These are phyloP conservation scores for Podospora bellae-mahoneyi DNA, from an alignment of 495 filamentous ascomycete genomes.

Conservation along the genomic window DNA sequence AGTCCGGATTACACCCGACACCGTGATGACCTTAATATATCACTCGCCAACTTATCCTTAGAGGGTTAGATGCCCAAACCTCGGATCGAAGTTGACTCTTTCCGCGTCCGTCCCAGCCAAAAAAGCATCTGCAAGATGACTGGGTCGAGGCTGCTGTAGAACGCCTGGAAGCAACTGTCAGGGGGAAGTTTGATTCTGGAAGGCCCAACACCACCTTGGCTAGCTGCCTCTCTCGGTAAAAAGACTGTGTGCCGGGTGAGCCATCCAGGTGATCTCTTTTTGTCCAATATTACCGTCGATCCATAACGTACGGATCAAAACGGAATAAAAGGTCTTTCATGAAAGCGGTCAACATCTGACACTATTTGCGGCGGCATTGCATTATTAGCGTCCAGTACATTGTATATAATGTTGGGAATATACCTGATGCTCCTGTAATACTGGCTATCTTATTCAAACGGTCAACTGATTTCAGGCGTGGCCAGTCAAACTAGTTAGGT, in stretches of 20 bases:
- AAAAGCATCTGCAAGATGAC: background rate
- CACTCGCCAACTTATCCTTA: background rate
- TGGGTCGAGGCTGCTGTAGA: background rate
- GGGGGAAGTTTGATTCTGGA: background rate
- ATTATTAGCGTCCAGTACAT: background rate
- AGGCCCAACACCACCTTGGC: background rate
- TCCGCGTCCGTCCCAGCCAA: background rate
- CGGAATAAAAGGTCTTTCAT: background rate
- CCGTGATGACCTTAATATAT: background rate
- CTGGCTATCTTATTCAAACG: background rate
- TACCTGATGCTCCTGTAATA: background rate
- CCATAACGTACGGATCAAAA: background rate
- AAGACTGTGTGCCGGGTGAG: background rate
- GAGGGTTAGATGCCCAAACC: background rate
- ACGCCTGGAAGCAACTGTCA: background rate
- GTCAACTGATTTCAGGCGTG: background rate
- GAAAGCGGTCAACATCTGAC: background rate
- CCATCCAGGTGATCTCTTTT: background rate
- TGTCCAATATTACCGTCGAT: background rate
- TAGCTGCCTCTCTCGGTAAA: background rate
- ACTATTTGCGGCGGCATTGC: background rate
- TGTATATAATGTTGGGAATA: background rate
- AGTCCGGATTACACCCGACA: background rate
- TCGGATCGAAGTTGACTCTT: background rate
- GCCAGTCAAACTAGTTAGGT: background rate